Evolutionary conservation across 2,329 filamentous ascomycete species (phyloP), one percentile per base, ranked within the genome.

Genomic region (Penicillium sp.): DNA sequence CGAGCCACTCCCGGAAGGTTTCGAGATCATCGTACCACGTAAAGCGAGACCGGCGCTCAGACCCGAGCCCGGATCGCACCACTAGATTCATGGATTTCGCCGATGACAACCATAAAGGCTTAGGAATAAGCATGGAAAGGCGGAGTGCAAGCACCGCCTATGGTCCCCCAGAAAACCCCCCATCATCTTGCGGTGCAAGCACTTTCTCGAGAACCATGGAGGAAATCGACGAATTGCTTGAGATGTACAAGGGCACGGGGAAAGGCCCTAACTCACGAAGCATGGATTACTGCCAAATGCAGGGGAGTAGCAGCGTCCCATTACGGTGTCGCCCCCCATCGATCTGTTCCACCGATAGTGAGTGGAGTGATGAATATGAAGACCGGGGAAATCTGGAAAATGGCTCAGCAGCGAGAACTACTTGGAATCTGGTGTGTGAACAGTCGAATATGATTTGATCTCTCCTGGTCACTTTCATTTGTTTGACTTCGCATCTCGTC

Each of bases 361-460:
- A 51, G 6, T 60, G 55, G 57, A 54, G 43, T 29, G 57, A 62
- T 21, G 64, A 63, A 16, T 51, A 25, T 16, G 47, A 55, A 11
- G 55, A 47, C 25, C 33, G 34, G 38, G 19, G 50, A 53, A 29
- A 25, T 27, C 6, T 15, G 27, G 39, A 38, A 6, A 40, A n/a
- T 19, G 2, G 23, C 34, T n/a, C 46, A 6, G 40, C 27, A 7
- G 55, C 45, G 16, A 45, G 40, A 36, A 65, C 63, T 4, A 60
- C 60, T 5, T 65, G 64, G 64, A 55, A 47, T 52, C 23, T 65
- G 45, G 5, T 65, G 10, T 61, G 54, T 53, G 52, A 58, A 15
- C 41, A 58, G 38, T 53, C 21, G 13, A 49, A 58, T 40, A 38
- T 47, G 40, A 50, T 50, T n/a, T 61, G 55, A 59, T 29, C 15